phyloP scores from a whole-genome alignment of 139 green algal genomes.

The Coelastrella sp. region DNA sequence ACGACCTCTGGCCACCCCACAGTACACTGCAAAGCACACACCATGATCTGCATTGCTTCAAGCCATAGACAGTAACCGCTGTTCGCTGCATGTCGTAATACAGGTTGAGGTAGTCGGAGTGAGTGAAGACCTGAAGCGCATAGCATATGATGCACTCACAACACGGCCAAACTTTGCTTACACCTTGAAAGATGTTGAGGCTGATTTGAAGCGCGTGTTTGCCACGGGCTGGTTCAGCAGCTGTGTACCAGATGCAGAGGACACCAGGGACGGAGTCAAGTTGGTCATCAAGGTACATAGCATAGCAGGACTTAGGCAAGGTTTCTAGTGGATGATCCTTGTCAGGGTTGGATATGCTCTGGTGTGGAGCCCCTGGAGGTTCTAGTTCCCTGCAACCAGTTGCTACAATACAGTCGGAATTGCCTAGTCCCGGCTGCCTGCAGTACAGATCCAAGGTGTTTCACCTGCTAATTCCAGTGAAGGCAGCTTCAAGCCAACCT shows the following conservation, averaged over 20 bases:
- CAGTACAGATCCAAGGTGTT: too few species aligned
- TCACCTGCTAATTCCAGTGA: too few species aligned
- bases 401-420: too few species aligned
- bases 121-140: constrained; percentile 77
- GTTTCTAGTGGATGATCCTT: too few species aligned
- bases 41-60: background rate
- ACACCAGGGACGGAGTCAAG: constrained; percentile 96
- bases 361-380: too few species aligned
- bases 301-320: too few species aligned
- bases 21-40: background rate
- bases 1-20: background rate
- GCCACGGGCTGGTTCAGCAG: constrained; percentile 86
- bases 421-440: too few species aligned
- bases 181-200: constrained; percentile 85
- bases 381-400: too few species aligned
- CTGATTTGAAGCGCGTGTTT: constrained; percentile 91
- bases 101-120: constrained; percentile 87
- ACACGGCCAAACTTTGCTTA: constrained; percentile 96
- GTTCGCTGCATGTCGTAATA: background rate
- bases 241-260: constrained; percentile 80
- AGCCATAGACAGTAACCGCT: background rate
- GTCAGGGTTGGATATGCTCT: too few species aligned
- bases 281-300: constrained; percentile 82
- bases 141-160: constrained; percentile 76
- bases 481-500: too few species aligned